Percentiles rank a stretch among this genome's conserved stretches.
These are phyloP conservation scores for Gentiana macrophylla DNA, from an alignment of 257 asterid genomes.

Conservation along the genomic window DNA sequence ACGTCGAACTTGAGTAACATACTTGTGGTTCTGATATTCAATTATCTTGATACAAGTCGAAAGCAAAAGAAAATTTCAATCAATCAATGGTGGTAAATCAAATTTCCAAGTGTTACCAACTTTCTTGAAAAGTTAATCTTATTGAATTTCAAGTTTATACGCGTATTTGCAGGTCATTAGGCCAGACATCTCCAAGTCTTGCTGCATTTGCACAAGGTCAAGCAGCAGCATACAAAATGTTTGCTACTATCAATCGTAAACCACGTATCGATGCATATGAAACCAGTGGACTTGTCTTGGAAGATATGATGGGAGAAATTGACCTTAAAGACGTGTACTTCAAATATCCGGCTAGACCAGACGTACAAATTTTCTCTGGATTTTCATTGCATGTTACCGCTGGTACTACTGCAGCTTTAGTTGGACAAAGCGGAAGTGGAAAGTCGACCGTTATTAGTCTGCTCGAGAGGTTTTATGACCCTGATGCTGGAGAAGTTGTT, in stretches of 20 bases:
- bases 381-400: slow-evolving; percentile 30
- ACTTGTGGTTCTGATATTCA: too few species aligned
- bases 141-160: too few species aligned
- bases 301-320: slow-evolving; percentile 47
- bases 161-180: slow-evolving; percentile 35
- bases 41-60: too few species aligned
- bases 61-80: too few species aligned
- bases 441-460: slow-evolving; percentile 58
- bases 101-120: too few species aligned
- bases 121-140: too few species aligned
- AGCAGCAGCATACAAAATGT: slow-evolving; percentile 52
- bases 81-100: too few species aligned
- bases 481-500: slow-evolving; percentile 44
- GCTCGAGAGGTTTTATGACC: slow-evolving; percentile 63
- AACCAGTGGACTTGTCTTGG: slow-evolving; percentile 29
- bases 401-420: slow-evolving; percentile 52
- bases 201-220: slow-evolving; percentile 52
- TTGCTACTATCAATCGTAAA: slow-evolving; percentile 34
- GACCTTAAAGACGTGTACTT: slow-evolving; percentile 48
- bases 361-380: slow-evolving; percentile 51
- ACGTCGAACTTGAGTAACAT: too few species aligned
- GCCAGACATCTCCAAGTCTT: slow-evolving; percentile 44
- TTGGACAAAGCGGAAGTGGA: slow-evolving; percentile 83
- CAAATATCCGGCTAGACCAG: slow-evolving; percentile 61
- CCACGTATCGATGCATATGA: slow-evolving; percentile 42